Percentiles rank a stretch among this genome's conserved stretches.
These are phyloP conservation scores for Malassezia psittaci DNA, from an alignment of 1,284 basidiomycete genomes.

Conservation along the genomic window DNA sequence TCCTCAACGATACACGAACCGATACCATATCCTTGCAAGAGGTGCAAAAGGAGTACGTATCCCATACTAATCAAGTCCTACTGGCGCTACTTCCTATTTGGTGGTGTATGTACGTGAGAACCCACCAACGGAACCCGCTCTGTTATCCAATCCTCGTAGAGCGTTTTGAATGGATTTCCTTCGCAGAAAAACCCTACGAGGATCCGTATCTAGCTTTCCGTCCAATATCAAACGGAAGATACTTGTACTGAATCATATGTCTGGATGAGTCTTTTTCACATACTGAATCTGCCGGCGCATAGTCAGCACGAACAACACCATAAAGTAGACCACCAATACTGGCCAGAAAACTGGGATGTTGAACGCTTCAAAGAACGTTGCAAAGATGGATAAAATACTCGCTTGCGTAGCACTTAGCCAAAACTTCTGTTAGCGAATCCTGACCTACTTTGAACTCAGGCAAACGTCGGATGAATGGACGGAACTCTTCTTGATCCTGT, in stretches of 20 bases:
- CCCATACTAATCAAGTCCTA: conserved; percentile 15
- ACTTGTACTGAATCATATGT: conserved; percentile 97
- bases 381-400: conserved; percentile 63
- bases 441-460: conserved; percentile 81
- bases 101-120: conserved; percentile 35
- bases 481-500: conserved; percentile 46
- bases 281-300: conserved; percentile 49
- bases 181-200: conserved; percentile 13
- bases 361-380: conserved; percentile 52
- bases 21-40: conserved; percentile 19
- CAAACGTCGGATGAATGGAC: conserved; percentile 83
- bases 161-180: no score
- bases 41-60: conserved; percentile 28
- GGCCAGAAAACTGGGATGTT: conserved; percentile 98
- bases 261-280: conserved; percentile 50
- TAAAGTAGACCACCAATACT: conserved; percentile 73
- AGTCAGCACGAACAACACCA: conserved; percentile 49
- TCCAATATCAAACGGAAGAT: conserved; percentile 76
- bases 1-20: conserved; percentile 39
- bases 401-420: conserved; percentile 89
- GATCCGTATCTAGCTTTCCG: conserved; percentile 55
- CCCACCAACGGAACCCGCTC: neutral
- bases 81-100: conserved; percentile 43
- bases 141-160: conserved; percentile 16
- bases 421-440: conserved; percentile 37